A percentile compares a stretch with the other conserved stretches of the same genome.
phyloP scores from a whole-genome alignment of 2,329 filamentous ascomycete species.

The Aureobasidium sp. region DNA sequence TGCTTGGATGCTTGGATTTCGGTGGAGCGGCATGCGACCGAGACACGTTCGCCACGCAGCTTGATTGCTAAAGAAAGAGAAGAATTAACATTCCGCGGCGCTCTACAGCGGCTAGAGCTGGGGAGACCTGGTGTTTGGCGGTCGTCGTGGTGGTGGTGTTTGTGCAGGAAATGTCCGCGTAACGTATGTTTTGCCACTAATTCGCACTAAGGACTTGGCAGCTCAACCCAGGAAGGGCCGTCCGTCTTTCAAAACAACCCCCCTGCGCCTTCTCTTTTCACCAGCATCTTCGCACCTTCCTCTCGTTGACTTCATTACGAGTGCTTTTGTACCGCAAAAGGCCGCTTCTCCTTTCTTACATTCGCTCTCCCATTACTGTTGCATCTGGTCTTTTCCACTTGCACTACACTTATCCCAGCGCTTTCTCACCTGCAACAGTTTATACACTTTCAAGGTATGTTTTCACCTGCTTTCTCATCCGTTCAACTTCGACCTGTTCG shows the following conservation, averaged over 20 bases:
- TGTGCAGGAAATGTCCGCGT: constrained; percentile 10
- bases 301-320: constrained; percentile 3
- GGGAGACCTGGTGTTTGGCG: constrained; percentile 2
- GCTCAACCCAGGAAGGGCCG: not conserved
- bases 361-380: constrained; percentile 10
- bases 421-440: constrained; percentile 10
- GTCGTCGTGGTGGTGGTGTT: not conserved
- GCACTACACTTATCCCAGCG: constrained; percentile 12
- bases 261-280: constrained; percentile 1
- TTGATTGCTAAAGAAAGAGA: not conserved
- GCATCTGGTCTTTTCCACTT: constrained; percentile 10
- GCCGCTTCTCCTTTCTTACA: constrained; percentile 12
- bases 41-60: constrained; percentile 5
- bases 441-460: constrained; percentile 13
- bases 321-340: not conserved
- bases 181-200: constrained; percentile 11
- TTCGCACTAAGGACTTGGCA: constrained; percentile 9
- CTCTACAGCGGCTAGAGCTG: not conserved
- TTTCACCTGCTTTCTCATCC: not conserved
- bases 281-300: constrained; percentile 11
- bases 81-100: constrained; percentile 9
- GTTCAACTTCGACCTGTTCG: not conserved
- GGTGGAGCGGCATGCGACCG: not conserved
- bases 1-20: not conserved
- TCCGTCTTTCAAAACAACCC: constrained; percentile 4